These are phyloP conservation scores for Striga hermonthica DNA, from an alignment of 305 asterid genomes.

Conservation along the genomic window DNA sequence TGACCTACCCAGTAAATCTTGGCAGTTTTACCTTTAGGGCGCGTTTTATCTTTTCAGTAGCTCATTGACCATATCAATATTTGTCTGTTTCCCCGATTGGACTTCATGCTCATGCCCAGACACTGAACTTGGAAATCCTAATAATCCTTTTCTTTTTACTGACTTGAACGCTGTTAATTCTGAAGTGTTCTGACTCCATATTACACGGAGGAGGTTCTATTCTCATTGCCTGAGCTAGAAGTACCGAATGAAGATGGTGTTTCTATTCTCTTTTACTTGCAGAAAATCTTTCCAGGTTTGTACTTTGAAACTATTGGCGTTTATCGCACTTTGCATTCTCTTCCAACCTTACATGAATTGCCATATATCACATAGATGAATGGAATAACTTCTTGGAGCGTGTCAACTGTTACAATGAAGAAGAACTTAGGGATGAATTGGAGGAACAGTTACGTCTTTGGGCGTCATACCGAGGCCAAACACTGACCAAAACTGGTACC, in stretches of 20 bases:
- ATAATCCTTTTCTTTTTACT: not conserved
- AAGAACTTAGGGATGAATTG: constrained; percentile 78
- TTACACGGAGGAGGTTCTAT: constrained; percentile 91
- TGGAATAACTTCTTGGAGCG: constrained; percentile 99
- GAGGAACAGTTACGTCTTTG: constrained; percentile 95
- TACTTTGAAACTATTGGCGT: constrained; percentile 27
- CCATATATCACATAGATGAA: constrained; percentile 55
- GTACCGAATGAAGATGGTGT: constrained; percentile 96
- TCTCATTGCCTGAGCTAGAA: constrained; percentile 90
- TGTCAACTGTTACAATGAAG: constrained; percentile 58
- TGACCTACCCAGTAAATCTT: not conserved
- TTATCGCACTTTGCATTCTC: constrained; percentile 23
- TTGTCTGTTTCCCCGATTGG: not conserved
- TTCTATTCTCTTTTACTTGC: constrained; percentile 91
- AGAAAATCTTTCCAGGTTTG: constrained; percentile 96
- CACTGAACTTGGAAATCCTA: not conserved
- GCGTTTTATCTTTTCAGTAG: not conserved
- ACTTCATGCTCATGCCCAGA: not conserved
- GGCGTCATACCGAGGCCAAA: constrained; percentile 99
- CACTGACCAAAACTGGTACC: constrained; percentile 93
- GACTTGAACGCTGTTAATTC: constrained; percentile 15
- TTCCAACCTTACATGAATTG: constrained; percentile 26
- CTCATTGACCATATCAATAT: not conserved
- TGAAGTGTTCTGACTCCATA: constrained; percentile 91
- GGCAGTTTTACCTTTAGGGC: not conserved